phyloP scores from a whole-genome alignment of 2,329 filamentous ascomycete species.

The Sclerotinia borealis region DNA sequence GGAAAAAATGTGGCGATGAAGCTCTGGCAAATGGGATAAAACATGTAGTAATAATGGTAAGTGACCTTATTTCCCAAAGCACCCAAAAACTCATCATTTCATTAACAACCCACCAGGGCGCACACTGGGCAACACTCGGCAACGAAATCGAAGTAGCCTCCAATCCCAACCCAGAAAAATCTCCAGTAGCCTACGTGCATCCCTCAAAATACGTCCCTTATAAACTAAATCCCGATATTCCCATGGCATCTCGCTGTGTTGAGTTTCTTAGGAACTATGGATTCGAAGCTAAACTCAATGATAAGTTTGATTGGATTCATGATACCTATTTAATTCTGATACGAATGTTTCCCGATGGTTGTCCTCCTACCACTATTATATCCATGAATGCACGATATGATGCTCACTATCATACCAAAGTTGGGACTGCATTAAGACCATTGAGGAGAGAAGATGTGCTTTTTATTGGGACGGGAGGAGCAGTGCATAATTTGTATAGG shows the following conservation, averaged over 20 bases:
- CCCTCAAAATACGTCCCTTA: constrained; percentile 60
- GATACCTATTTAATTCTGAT: constrained; percentile 65
- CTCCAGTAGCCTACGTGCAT: constrained; percentile 60
- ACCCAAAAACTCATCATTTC: background rate
- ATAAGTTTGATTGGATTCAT: constrained; percentile 64
- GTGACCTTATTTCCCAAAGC: background rate
- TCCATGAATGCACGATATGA: constrained; percentile 50
- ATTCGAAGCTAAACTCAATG: constrained; percentile 48
- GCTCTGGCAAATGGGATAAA: constrained; percentile 54
- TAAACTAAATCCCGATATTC: constrained; percentile 53
- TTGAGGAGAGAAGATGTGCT: constrained; percentile 51
- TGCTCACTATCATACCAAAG: constrained; percentile 49
- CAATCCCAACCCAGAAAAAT: constrained; percentile 54
- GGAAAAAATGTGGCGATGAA: constrained; percentile 59
- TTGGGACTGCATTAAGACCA: constrained; percentile 51
- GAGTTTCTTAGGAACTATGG: constrained; percentile 44
- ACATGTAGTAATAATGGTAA: constrained; percentile 59
- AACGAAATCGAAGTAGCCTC: constrained; percentile 54
- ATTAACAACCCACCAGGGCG: constrained; percentile 40
- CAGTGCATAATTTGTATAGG: constrained; percentile 65
- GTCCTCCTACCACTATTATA: constrained; percentile 58
- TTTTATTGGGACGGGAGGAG: constrained; percentile 53
- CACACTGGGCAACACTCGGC: constrained; percentile 57
- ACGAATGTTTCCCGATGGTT: constrained; percentile 60
- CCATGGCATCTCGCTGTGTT: constrained; percentile 45